Conservation (phyloP, 768 basidiomycete genomes). For the Pleurotus djamor region DNA sequence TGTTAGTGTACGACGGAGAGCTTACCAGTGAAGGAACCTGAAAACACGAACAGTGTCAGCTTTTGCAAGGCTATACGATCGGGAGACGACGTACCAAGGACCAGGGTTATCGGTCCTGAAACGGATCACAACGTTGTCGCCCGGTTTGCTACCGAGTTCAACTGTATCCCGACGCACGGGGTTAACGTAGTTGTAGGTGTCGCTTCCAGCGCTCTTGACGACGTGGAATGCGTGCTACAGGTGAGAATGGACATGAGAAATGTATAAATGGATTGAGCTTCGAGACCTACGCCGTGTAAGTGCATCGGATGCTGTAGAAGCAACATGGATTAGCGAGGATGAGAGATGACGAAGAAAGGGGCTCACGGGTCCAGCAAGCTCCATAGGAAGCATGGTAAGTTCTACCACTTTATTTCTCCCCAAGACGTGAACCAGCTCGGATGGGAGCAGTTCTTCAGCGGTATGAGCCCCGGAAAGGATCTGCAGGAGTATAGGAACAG, state of each 20-base stretch:
- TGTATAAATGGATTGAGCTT: not conserved
- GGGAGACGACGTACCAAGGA: constrained; percentile 28
- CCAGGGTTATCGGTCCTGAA: constrained; percentile 52
- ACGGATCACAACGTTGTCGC: constrained; percentile 41
- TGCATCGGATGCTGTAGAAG: constrained; percentile 30
- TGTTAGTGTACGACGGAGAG: not conserved
- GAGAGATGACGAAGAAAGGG: not conserved
- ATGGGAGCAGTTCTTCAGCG: constrained; percentile 30
- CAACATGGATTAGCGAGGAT: not conserved
- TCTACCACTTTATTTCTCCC: constrained; percentile 41
- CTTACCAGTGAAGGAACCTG: constrained; percentile 41
- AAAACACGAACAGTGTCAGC: constrained; percentile 38
- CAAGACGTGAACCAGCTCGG: constrained; percentile 35
- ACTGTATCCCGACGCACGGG: constrained; percentile 31
- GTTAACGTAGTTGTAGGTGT: constrained; percentile 39
- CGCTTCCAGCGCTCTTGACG: constrained; percentile 36
- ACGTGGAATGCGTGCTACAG: constrained; percentile 35
- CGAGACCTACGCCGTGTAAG: constrained; percentile 3
- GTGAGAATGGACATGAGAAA: not conserved
- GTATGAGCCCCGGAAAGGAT: constrained; percentile 35
- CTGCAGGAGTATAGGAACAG: constrained; percentile 42
- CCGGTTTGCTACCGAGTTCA: constrained; percentile 7
- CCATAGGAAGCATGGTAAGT: constrained; percentile 27
- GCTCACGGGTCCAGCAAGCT: constrained; percentile 28
- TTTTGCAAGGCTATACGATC: not conserved